Evolutionary conservation across 192 early-diverging fungal species (phyloP), one percentile per base, ranked within the genome.

Genomic region (Umbelopsis sp.): DNA sequence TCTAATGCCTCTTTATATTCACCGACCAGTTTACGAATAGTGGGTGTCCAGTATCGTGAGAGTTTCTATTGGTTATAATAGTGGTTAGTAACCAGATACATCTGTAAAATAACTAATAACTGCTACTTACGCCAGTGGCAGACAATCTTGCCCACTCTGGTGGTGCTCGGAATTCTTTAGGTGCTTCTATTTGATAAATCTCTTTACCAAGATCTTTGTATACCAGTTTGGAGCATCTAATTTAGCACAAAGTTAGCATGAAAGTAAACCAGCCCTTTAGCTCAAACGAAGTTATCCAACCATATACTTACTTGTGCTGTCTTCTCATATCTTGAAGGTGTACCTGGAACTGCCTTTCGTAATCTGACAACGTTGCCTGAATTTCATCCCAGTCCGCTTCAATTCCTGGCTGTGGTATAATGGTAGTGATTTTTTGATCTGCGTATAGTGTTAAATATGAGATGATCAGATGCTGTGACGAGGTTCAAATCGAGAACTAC

Each of bases 131-230:
- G 75, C 87, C 84, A 3, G 96, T 99, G 25, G 88, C 84, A 4
- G 93, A 95, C 71, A 93, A 79, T 32, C 87, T 79, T 36, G 83
- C 82, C 91, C 95, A 99, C 68, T 88, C 81, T 45, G 70, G 69
- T 0, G 97, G 96, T 31, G 95, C 92, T 31, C 91, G 86, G 49
- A 91, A 79, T 44, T 79, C 84, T 32, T 86, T 86, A 0, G 96
- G 91, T 9, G 96, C 82, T 73, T 99, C 96, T n/a, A 99, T 71
- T 79, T 96, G 95, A 77, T 95, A 96, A 20, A 92, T 88, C 74
- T 99, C 98, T 79, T 99, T 99, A 47, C 97, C 96, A 62, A 97
- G 82, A 81, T 97, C 89, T 71, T 91, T 93, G 86, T 92, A 99
- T 4, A 82, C 79, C 36, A 96, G 79, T 68, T 88, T 90, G 7